These are phyloP conservation scores for Aspergillus vadensis DNA, from an alignment of 2,329 filamentous ascomycete genomes.

Conservation along the genomic window DNA sequence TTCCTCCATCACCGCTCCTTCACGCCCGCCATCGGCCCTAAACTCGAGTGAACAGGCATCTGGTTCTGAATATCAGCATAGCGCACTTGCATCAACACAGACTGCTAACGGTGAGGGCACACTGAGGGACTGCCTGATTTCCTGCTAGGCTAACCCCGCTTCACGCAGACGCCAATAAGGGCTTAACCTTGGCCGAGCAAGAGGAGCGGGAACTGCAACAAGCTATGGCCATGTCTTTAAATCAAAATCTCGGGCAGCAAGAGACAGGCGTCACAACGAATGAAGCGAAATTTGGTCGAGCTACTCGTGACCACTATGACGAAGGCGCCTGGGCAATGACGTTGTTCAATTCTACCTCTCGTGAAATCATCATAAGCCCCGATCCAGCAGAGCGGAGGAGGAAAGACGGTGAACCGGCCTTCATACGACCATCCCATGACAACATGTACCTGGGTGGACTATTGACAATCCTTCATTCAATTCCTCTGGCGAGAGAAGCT, in stretches of 20 bases:
- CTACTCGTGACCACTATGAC: constrained; percentile 58
- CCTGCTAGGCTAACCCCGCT: constrained; percentile 20
- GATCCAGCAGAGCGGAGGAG: constrained; percentile 54
- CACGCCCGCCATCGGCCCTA: constrained; percentile 51
- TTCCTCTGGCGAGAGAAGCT: constrained; percentile 60
- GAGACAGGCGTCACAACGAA: constrained; percentile 56
- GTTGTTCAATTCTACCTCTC: constrained; percentile 48
- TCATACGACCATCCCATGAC: constrained; percentile 58
- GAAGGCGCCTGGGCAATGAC: constrained; percentile 59
- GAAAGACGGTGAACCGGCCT: constrained; percentile 53
- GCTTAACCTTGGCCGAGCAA: constrained; percentile 44
- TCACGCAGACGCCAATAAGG: constrained; percentile 29
- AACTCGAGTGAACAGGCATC: constrained; percentile 34
- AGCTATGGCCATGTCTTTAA: constrained; percentile 51
- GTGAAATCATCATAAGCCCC: constrained; percentile 58
- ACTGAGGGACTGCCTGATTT: neutral
- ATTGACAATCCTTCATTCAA: constrained; percentile 63
- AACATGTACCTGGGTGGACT: constrained; percentile 59
- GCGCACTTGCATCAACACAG: constrained; percentile 29
- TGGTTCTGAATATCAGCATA: constrained; percentile 24
- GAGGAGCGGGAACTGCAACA: constrained; percentile 49
- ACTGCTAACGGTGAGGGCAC: constrained; percentile 32
- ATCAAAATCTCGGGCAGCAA: constrained; percentile 49
- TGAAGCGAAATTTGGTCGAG: constrained; percentile 55
- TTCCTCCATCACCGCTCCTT: constrained; percentile 43